Evolutionary conservation across 495 filamentous ascomycete species (phyloP).

Genomic region (Daldinia childiae): DNA sequence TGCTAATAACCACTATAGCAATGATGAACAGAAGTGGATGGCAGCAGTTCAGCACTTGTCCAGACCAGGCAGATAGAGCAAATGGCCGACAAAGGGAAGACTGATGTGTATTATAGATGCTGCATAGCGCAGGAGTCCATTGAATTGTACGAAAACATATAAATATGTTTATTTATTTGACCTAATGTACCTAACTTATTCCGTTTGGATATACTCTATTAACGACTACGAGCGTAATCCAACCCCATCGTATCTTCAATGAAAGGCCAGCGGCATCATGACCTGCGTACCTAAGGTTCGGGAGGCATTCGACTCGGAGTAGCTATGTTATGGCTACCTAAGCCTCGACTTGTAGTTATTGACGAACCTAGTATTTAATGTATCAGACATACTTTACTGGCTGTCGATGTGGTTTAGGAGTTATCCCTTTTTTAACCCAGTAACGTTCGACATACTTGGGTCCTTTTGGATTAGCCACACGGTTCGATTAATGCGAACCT

Average conservation of each 20-base stretch:
- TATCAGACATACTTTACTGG: too few species aligned
- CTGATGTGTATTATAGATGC: constrained; percentile 27
- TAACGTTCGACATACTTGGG: too few species aligned
- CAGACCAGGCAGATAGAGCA: constrained; percentile 27
- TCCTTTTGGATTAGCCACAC: too few species aligned
- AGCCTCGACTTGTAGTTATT: not conserved
- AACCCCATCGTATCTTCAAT: not conserved
- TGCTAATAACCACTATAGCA: constrained; percentile 30
- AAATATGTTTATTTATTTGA: not conserved
- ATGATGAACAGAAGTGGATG: constrained; percentile 44
- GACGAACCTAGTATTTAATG: too few species aligned
- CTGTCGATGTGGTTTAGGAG: too few species aligned
- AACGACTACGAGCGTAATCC: not conserved
- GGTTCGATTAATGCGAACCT: too few species aligned
- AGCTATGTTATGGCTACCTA: not conserved
- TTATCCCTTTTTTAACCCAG: not conserved
- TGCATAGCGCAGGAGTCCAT: constrained; percentile 41
- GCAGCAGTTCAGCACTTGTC: constrained; percentile 40
- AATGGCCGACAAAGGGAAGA: not conserved
- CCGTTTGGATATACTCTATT: not conserved
- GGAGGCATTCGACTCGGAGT: not conserved
- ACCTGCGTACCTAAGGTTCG: too few species aligned
- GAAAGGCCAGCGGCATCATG: not conserved
- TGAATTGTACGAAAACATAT: constrained; percentile 19
- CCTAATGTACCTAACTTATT: not conserved